Evolutionary conservation across 495 filamentous ascomycete species (phyloP).

Genomic region (Daldinia loculata): DNA sequence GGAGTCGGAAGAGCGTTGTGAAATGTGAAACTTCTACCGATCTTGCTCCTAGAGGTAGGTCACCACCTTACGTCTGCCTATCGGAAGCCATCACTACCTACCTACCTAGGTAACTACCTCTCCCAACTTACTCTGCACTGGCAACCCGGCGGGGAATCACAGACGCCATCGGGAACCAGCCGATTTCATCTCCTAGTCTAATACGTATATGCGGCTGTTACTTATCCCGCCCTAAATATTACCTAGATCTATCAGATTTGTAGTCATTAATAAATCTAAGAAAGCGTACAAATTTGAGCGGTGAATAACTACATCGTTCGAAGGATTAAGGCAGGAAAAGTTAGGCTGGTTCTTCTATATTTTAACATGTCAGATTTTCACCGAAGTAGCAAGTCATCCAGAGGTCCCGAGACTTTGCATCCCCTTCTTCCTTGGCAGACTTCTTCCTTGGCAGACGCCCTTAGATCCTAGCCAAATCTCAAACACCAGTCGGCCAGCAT

Average conservation of each 20-base stretch:
- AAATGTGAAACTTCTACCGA: constrained; percentile 38
- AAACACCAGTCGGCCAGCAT: constrained; percentile 37
- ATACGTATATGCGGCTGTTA: background rate
- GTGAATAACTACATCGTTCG: background rate
- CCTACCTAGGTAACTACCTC: background rate
- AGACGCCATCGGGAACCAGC: background rate
- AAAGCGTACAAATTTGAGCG: background rate
- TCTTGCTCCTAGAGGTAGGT: constrained; percentile 35
- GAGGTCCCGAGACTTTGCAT: constrained; percentile 7
- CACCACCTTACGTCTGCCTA: constrained; percentile 2
- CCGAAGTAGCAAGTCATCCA: constrained; percentile 5
- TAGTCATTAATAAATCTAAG: background rate
- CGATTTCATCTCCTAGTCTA: constrained; percentile 3
- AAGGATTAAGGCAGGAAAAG: background rate
- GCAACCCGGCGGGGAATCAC: background rate
- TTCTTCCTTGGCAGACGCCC: constrained; percentile 33
- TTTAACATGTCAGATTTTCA: constrained; percentile 3
- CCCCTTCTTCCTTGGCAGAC: constrained; percentile 34
- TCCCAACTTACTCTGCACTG: background rate
- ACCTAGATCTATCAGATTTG: background rate
- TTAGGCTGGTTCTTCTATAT: background rate
- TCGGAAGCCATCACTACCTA: background rate
- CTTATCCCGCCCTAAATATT: background rate
- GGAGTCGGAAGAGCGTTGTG: constrained; percentile 36
- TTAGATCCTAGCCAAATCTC: constrained; percentile 39